phyloP scores from a whole-genome alignment of 305 asterid genomes.

The Andrographis paniculata region DNA sequence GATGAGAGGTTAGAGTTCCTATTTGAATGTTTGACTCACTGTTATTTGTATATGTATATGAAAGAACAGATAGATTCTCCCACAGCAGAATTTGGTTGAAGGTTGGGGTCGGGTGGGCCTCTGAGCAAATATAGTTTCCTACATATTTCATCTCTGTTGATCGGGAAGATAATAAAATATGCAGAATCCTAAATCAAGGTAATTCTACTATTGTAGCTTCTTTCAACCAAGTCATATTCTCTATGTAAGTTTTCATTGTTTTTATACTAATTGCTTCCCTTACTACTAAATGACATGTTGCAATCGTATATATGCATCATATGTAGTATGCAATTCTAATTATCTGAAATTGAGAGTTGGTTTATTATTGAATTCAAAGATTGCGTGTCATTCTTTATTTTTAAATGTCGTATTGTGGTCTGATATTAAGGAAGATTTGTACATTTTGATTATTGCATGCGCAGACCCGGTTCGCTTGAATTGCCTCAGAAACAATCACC shows the following conservation, averaged over 20 bases:
- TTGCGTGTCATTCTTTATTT: not conserved
- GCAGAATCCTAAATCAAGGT: conserved; percentile 88
- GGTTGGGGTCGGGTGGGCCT: conserved; percentile 49
- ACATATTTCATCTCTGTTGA: conserved; percentile 18
- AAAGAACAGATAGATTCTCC: conserved; percentile 16
- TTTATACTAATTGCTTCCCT: not conserved
- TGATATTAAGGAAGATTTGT: not conserved
- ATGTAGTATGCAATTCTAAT: conserved; percentile 4
- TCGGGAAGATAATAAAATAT: conserved; percentile 29
- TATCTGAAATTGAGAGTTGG: not conserved
- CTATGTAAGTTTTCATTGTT: not conserved
- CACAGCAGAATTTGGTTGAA: conserved; percentile 32
- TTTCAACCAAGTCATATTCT: not conserved
- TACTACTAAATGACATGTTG: not conserved
- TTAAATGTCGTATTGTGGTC: not conserved
- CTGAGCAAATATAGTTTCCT: conserved; percentile 19
- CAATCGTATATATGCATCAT: not conserved
- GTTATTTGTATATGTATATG: conserved; percentile 19
- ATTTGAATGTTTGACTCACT: conserved; percentile 16
- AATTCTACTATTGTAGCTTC: conserved; percentile 12
- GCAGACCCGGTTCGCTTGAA: conserved; percentile 53
- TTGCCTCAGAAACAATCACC: conserved; percentile 59
- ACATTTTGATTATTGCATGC: conserved; percentile 10
- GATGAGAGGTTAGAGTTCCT: conserved; percentile 26
- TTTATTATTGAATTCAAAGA: not conserved